Conservation (phyloP, 208 protist species). For the Leishmania lainsoni region DNA sequence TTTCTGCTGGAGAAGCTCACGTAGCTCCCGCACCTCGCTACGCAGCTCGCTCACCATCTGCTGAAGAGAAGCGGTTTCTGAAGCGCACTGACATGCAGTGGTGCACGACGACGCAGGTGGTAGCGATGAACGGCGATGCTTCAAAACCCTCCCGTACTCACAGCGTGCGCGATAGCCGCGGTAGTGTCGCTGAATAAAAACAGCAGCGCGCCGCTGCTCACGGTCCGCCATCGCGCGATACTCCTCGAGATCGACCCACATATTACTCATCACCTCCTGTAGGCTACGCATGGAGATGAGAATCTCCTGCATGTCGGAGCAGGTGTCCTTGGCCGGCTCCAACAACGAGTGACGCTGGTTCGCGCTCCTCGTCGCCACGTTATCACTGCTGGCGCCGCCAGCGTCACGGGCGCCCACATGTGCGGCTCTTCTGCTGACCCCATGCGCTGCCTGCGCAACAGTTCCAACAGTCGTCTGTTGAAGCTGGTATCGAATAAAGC, state of each 20-base stretch:
- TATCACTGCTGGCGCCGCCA: neutral
- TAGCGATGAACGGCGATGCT: conserved; percentile 10
- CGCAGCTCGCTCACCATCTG: conserved; percentile 39
- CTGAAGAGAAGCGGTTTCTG: conserved; percentile 29
- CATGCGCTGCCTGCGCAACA: conserved; percentile 1
- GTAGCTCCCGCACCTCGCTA: conserved; percentile 43
- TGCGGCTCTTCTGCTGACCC: neutral
- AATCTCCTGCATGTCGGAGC: conserved; percentile 49
- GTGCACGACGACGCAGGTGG: neutral
- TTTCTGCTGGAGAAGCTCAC: conserved; percentile 32
- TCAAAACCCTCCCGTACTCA: conserved; percentile 41
- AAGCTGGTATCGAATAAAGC: conserved; percentile 53
- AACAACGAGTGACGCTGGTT: conserved; percentile 21
- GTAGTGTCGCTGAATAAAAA: conserved; percentile 80
- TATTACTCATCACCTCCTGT: conserved; percentile 58
- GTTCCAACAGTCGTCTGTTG: conserved; percentile 7
- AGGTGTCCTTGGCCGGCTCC: conserved; percentile 18
- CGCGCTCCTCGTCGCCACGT: neutral
- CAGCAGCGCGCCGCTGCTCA: conserved; percentile 56
- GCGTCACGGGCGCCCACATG: neutral
- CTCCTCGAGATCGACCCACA: conserved; percentile 72
- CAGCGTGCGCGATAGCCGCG: conserved; percentile 64
- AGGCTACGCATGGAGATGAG: conserved; percentile 52
- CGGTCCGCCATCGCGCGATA: conserved; percentile 50
- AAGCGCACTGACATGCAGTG: conserved; percentile 10